These are phyloP conservation scores for Ilex aquifolium DNA, from an alignment of 257 asterid genomes.

Conservation along the genomic window DNA sequence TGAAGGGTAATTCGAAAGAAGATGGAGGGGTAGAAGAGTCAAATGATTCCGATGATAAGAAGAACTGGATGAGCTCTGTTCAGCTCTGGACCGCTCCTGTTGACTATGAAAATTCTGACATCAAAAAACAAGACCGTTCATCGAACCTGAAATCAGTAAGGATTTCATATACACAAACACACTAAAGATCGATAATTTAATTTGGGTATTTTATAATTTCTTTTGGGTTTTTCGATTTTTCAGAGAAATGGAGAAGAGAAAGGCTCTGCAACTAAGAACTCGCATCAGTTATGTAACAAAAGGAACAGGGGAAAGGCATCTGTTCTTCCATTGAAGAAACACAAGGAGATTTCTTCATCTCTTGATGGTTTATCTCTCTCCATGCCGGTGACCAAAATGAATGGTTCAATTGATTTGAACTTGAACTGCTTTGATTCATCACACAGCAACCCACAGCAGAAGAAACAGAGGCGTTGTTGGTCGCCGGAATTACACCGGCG, in stretches of 20 bases:
- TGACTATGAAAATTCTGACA: conserved; percentile 20
- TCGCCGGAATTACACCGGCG: conserved; percentile 51
- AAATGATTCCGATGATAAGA: conserved; percentile 34
- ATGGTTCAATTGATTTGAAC: conserved; percentile 8
- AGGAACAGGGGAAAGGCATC: conserved; percentile 30
- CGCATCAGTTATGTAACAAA: conserved; percentile 4
- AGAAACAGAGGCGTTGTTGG: conserved; percentile 75
- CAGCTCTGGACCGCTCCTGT: conserved; percentile 57
- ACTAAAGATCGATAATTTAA: background rate
- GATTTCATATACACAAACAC: background rate
- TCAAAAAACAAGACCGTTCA: conserved; percentile 15
- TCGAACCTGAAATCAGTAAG: conserved; percentile 24
- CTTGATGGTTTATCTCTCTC: conserved; percentile 26
- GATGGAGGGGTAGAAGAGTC: conserved; percentile 32
- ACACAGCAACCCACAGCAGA: conserved; percentile 19
- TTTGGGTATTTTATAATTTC: background rate
- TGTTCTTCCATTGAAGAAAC: background rate
- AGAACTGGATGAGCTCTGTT: conserved; percentile 46
- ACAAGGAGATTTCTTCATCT: conserved; percentile 6
- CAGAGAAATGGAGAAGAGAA: conserved; percentile 29
- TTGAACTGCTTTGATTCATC: background rate
- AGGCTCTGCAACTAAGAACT: conserved; percentile 1
- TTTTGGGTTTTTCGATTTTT: background rate
- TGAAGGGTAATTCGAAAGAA: conserved; percentile 9
- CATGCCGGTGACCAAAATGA: conserved; percentile 11